These are phyloP conservation scores for Lagenaria siceraria DNA, from an alignment of 306 rosid species.

Conservation along the genomic window DNA sequence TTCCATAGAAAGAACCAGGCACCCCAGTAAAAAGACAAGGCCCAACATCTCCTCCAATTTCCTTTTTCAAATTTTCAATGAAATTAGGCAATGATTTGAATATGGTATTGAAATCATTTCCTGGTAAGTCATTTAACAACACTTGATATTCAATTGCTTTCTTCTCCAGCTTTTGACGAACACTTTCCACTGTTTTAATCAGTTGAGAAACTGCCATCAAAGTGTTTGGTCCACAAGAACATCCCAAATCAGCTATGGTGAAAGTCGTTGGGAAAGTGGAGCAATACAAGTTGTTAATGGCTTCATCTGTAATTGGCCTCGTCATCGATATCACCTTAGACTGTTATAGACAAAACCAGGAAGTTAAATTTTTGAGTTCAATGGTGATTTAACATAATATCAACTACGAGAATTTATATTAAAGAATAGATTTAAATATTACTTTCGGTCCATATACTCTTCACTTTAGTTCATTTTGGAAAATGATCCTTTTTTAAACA, in stretches of 20 bases:
- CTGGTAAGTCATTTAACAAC: slow-evolving; percentile 34
- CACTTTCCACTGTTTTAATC: neutral
- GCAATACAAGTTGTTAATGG: neutral
- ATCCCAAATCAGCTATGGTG: slow-evolving; percentile 14
- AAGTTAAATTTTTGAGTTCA: too few relatives aligned
- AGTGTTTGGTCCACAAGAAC: slow-evolving; percentile 11
- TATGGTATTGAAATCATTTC: slow-evolving; percentile 38
- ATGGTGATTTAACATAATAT: too few relatives aligned
- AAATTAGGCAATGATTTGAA: slow-evolving; percentile 26
- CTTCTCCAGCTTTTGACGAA: neutral
- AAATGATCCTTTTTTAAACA: too few relatives aligned
- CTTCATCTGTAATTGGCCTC: slow-evolving; percentile 7
- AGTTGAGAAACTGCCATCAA: slow-evolving; percentile 4
- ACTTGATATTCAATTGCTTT: slow-evolving; percentile 15
- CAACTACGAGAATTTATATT: too few relatives aligned
- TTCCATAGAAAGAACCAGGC: slow-evolving; percentile 41
- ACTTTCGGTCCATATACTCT: too few relatives aligned
- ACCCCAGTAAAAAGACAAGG: slow-evolving; percentile 26
- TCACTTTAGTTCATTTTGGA: too few relatives aligned
- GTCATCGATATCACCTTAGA: slow-evolving; percentile 1
- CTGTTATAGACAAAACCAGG: neutral
- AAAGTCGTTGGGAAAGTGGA: neutral
- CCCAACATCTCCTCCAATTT: slow-evolving; percentile 1
- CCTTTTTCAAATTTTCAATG: neutral
- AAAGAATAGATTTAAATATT: too few relatives aligned